Evolutionary conservation across 2,329 filamentous ascomycete species (phyloP).

Genomic region (Phaeosphaeria sp.): DNA sequence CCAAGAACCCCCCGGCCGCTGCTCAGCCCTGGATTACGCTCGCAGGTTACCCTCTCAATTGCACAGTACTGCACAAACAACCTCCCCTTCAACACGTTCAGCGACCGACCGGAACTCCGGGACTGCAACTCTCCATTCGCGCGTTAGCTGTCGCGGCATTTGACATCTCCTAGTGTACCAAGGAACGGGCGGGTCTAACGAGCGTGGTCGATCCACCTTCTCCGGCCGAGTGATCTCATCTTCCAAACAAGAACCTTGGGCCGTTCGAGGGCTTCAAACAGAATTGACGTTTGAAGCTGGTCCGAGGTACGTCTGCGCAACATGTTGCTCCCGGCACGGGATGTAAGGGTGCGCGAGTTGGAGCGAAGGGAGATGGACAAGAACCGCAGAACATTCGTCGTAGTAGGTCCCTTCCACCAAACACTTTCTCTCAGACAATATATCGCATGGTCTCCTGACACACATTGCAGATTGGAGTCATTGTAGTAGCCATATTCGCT

Average conservation of each 20-base stretch:
- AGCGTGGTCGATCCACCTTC: conserved; percentile 27
- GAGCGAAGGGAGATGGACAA: conserved; percentile 28
- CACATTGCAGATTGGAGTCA: conserved; percentile 33
- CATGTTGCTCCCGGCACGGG: conserved; percentile 38
- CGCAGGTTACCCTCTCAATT: conserved; percentile 3
- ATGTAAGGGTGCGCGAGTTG: conserved; percentile 28
- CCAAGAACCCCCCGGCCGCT: conserved; percentile 31
- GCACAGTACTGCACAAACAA: not conserved
- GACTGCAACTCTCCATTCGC: not conserved
- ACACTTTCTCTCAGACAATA: not conserved
- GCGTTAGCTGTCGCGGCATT: conserved; percentile 13
- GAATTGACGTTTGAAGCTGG: conserved; percentile 8
- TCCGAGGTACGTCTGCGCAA: conserved; percentile 4
- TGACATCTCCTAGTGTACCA: conserved; percentile 23
- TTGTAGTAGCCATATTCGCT: conserved; percentile 35
- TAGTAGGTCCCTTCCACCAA: conserved; percentile 29
- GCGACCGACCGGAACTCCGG: not conserved
- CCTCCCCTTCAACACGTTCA: not conserved
- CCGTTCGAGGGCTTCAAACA: conserved; percentile 7
- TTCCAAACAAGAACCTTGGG: conserved; percentile 20
- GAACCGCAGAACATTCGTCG: conserved; percentile 30
- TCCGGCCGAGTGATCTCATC: conserved; percentile 33
- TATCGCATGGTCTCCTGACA: conserved; percentile 14
- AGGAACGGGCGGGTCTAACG: conserved; percentile 13
- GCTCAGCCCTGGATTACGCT: conserved; percentile 23